A percentile compares a stretch with the other conserved stretches of the same genome.
These are phyloP conservation scores for Aureobasidium vineae DNA, from an alignment of 2,329 filamentous ascomycete genomes.

Conservation along the genomic window DNA sequence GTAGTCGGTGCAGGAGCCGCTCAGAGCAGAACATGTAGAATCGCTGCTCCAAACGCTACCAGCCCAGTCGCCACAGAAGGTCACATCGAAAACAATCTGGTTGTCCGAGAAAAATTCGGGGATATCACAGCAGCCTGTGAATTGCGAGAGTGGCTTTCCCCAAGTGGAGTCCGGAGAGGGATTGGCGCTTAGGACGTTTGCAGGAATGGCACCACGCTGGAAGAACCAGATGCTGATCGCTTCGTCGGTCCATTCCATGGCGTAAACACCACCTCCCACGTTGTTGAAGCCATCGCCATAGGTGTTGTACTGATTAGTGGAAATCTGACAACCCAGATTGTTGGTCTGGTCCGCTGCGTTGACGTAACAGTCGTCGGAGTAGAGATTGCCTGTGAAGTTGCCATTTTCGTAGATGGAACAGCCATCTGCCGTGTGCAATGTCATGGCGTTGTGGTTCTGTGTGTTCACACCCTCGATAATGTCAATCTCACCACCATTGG, in stretches of 20 bases:
- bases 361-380: constrained; percentile 36
- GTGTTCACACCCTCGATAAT: constrained; percentile 44
- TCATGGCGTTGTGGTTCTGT: constrained; percentile 38
- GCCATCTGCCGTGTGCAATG: constrained; percentile 39
- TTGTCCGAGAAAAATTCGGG: constrained; percentile 63
- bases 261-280: constrained; percentile 49
- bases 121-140: constrained; percentile 64
- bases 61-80: constrained; percentile 46
- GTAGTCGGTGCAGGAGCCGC: constrained; percentile 35
- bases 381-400: constrained; percentile 69
- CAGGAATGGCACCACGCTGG: constrained; percentile 38
- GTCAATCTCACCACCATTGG: constrained; percentile 41
- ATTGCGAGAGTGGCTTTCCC: constrained; percentile 64
- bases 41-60: constrained; percentile 47
- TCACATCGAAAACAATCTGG: constrained; percentile 44
- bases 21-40: constrained; percentile 37
- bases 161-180: constrained; percentile 61
- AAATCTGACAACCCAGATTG: constrained; percentile 41
- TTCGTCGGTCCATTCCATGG: constrained; percentile 36
- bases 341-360: constrained; percentile 44
- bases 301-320: constrained; percentile 49
- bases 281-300: constrained; percentile 41
- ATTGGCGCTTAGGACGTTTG: constrained; percentile 44
- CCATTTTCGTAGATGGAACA: constrained; percentile 47
- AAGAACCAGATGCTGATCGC: constrained; percentile 42